Base-by-base conservation (phyloP, 768 basidiomycete genomes). In the Termitomyces sp. region DNA sequence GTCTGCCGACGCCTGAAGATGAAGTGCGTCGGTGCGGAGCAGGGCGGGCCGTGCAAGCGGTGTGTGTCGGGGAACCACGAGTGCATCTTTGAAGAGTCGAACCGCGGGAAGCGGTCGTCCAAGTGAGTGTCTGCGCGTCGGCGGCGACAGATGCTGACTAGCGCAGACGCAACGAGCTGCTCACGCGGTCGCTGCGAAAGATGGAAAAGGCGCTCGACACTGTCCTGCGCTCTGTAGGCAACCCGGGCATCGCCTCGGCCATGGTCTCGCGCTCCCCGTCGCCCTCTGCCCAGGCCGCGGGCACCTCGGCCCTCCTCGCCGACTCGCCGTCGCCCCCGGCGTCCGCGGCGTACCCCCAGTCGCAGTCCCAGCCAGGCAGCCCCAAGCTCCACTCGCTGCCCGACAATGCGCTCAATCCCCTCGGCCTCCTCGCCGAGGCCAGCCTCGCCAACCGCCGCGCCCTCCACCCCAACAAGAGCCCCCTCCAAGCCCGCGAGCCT, bases 51-150 rank as follows among this genome's bases (percentile, higher is more conserved):
- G 0, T 97, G 94, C 76, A 95, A 94, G 66, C 87, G 94, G 22
- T 97, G 94, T 65, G 72, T 75, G 46, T 66, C 84, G 0, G 87
- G 90, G 20, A 83, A 83, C 62, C 90, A 95, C 65, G 92, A 96
- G 64, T 99, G 97, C 67, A 83, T 97, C 44, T 98, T 99, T 61
- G 94, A 98, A 74, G 96, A 98, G 69, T 93, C 90, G 2, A 95
- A 98, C 69, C 83, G 97, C 48, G 97, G 97, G 42, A 96, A 95
- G 70, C 85, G 92, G 12, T 84, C 89, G 22, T 82, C 88, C 55
- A 92, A 91, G 91, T 92, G 71, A 62, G 80, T 12, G 8, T 6
- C 6, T 1, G 8, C 2, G 32, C 2, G 32, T 32, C n/a, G n/a
- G n/a, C n/a, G n/a, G 6, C 32, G 7, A 6, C 32, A 29, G 7